Conservation (phyloP, 805 yeast species). For the Lachancea lanzarotensis region DNA sequence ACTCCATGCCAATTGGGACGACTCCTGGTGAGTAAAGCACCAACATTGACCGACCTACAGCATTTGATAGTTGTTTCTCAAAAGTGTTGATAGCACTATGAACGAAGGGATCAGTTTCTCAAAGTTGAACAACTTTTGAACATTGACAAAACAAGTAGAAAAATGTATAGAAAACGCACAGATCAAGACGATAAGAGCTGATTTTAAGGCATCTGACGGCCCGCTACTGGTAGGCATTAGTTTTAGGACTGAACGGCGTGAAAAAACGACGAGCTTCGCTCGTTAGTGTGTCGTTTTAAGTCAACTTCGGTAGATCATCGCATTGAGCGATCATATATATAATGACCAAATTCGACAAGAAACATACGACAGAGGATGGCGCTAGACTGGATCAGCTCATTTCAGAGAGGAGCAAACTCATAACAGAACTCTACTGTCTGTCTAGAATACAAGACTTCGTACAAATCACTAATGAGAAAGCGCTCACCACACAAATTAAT, state of each 20-base stretch:
- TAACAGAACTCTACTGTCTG: conserved; percentile 56
- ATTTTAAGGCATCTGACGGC: background rate
- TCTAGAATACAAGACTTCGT: conserved; percentile 44
- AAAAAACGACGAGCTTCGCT: background rate
- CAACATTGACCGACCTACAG: background rate
- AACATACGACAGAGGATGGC: conserved; percentile 2
- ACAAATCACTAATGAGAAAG: conserved; percentile 35
- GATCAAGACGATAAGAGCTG: background rate
- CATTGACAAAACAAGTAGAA: background rate
- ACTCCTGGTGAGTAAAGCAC: no score
- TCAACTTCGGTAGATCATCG: background rate
- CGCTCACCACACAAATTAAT: conserved; percentile 34
- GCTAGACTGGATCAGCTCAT: conserved; percentile 33
- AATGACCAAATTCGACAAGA: conserved; percentile 5
- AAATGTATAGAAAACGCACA: background rate
- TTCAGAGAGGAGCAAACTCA: conserved; percentile 47
- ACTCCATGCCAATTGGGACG: no score
- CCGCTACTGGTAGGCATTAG: background rate
- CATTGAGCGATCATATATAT: background rate
- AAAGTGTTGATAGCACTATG: conserved; percentile 4
- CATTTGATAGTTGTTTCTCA: no score
- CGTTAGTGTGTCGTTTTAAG: background rate
- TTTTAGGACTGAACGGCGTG: background rate
- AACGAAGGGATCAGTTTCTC: background rate
- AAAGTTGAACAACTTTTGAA: background rate